phyloP scores from a whole-genome alignment of 306 rosid species.

The Quercus wislizeni region DNA sequence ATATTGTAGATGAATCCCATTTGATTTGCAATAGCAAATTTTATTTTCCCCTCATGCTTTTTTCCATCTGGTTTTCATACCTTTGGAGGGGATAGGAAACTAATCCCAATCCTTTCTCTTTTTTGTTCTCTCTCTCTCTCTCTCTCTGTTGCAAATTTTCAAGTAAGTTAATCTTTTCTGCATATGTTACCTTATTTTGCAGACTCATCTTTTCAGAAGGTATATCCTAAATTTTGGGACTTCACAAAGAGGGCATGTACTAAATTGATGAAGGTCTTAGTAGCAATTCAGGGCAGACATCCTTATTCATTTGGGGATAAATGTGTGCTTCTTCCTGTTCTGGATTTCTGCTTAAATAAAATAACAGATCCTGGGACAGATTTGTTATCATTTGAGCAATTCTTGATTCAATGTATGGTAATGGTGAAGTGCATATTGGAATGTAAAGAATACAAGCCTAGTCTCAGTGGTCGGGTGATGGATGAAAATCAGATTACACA shows the following conservation, averaged over 20 bases:
- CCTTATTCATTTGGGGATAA: conserved; percentile 91
- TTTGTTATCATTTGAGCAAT: conserved; percentile 71
- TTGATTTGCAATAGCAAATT: conserved; percentile 2
- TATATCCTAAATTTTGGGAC: conserved; percentile 73
- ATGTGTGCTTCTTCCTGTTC: conserved; percentile 70
- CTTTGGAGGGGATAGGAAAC: conserved; percentile 2
- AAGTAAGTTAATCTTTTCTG: conserved; percentile 14
- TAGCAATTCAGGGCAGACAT: conserved; percentile 86
- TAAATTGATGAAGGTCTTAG: conserved; percentile 85
- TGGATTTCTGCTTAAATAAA: conserved; percentile 81
- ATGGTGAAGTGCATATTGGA: conserved; percentile 85
- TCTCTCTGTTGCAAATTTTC: conserved; percentile 7
- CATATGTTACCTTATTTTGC: conserved; percentile 38
- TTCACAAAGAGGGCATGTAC: conserved; percentile 76
- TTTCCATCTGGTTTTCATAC: neutral
- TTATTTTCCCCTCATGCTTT: neutral
- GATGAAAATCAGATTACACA: conserved; percentile 74
- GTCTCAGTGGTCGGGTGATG: conserved; percentile 80
- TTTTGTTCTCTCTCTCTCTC: neutral
- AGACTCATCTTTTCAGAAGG: conserved; percentile 83
- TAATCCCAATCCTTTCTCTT: conserved; percentile 7
- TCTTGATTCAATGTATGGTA: conserved; percentile 94
- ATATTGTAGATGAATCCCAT: conserved; percentile 5
- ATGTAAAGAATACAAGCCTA: conserved; percentile 94
- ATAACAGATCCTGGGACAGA: conserved; percentile 85